A percentile compares a stretch with the other conserved stretches of the same genome.
phyloP scores from a whole-genome alignment of 1,139 yeast genomes.

The Geotrichum bryndzae region DNA sequence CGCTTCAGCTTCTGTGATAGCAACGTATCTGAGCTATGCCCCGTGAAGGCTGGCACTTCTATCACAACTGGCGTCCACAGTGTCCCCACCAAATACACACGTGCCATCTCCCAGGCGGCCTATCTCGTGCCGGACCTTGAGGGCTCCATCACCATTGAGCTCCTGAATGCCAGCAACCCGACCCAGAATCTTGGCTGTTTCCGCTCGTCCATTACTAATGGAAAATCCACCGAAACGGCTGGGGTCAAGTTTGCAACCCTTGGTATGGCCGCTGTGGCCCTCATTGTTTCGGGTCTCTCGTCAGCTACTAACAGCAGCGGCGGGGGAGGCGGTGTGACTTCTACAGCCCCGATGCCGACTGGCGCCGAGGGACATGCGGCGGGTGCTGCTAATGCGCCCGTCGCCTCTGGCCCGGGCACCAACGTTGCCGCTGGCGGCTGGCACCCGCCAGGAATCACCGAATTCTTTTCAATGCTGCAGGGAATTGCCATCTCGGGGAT shows the following conservation, averaged over 20 bases:
- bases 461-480: conserved; percentile 28
- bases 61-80: conserved; percentile 26
- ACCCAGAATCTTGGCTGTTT: conserved; percentile 30
- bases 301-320: conserved; percentile 21
- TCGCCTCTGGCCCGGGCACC: conserved; percentile 18
- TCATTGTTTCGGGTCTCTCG: conserved; percentile 22
- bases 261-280: conserved; percentile 31
- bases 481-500: conserved; percentile 34
- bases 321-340: conserved; percentile 17
- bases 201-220: conserved; percentile 29
- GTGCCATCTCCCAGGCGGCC: conserved; percentile 28
- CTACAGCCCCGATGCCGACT: conserved; percentile 10
- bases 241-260: conserved; percentile 29
- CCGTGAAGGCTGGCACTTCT: conserved; percentile 26
- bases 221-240: conserved; percentile 26
- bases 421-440: conserved; percentile 24
- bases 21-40: conserved; percentile 30
- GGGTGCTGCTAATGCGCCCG: conserved; percentile 14
- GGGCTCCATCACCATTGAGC: conserved; percentile 26
- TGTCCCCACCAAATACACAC: conserved; percentile 29
- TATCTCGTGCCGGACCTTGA: conserved; percentile 34
- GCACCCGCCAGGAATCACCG: conserved; percentile 28
- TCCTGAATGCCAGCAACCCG: conserved; percentile 25
- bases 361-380: conserved; percentile 17
- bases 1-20: conserved; percentile 30